A percentile compares a stretch with the other conserved stretches of the same genome.
phyloP scores from a whole-genome alignment of 2,329 filamentous ascomycete species.

The Apiospora saccharicola region DNA sequence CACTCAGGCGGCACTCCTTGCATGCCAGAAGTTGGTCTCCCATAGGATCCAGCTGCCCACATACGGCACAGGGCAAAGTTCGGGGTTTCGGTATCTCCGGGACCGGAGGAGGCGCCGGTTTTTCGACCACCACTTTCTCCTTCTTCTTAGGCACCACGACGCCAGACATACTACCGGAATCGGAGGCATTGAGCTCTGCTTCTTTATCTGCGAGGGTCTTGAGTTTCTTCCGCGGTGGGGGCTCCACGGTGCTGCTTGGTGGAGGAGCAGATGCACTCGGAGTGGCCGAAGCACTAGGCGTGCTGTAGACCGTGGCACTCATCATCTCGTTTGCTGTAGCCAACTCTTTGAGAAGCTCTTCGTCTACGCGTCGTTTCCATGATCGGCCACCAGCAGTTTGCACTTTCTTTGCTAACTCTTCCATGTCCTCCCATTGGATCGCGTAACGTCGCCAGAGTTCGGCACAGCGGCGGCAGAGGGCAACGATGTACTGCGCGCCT shows the following conservation, averaged over 20 bases:
- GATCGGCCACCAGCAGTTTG: slow-evolving; percentile 79
- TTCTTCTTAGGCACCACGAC: slow-evolving; percentile 60
- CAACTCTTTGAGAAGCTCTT: slow-evolving; percentile 83
- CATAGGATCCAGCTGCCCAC: slow-evolving; percentile 74
- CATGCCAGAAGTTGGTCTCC: slow-evolving; percentile 80
- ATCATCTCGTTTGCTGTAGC: slow-evolving; percentile 69
- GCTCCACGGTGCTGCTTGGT: slow-evolving; percentile 51
- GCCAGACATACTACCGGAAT: slow-evolving; percentile 52
- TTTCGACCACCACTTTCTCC: slow-evolving; percentile 50
- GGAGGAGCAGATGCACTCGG: slow-evolving; percentile 40
- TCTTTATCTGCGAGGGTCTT: slow-evolving; percentile 64
- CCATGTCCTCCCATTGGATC: slow-evolving; percentile 93
- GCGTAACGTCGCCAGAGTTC: slow-evolving; percentile 95
- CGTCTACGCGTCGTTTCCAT: slow-evolving; percentile 89
- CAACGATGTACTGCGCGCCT: slow-evolving; percentile 74
- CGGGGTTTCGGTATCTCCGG: slow-evolving; percentile 83
- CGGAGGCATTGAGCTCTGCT: slow-evolving; percentile 53
- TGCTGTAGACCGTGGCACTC: slow-evolving; percentile 49
- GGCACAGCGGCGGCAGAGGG: slow-evolving; percentile 88
- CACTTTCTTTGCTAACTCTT: slow-evolving; percentile 90
- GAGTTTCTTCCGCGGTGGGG: slow-evolving; percentile 68
- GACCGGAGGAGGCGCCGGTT: slow-evolving; percentile 68
- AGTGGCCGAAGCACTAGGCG: slow-evolving; percentile 41
- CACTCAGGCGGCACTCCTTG: slow-evolving; percentile 86
- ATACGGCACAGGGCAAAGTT: slow-evolving; percentile 85